A percentile compares a stretch with the other conserved stretches of the same genome.
Evolutionary conservation across 2,329 filamentous ascomycete species (phyloP).

Genomic region (Cadophora sp.): DNA sequence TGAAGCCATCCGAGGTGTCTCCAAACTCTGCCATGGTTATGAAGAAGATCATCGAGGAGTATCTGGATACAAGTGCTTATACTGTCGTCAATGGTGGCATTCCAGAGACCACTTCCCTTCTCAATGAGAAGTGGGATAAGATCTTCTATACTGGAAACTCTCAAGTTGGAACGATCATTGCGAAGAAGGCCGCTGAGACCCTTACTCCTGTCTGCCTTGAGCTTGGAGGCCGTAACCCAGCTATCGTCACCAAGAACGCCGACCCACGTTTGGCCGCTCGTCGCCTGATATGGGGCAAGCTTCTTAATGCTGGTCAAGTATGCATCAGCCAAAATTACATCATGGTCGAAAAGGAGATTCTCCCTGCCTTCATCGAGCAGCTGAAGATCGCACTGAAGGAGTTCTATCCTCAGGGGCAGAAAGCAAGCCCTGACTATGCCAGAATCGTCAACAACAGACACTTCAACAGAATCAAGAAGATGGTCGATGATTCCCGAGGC

Average conservation of each 20-base stretch:
- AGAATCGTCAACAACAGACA: conserved; percentile 82
- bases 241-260: conserved; percentile 85
- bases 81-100: conserved; percentile 80
- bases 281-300: conserved; percentile 88
- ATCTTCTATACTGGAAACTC: conserved; percentile 93
- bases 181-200: conserved; percentile 86
- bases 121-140: conserved; percentile 95
- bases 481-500: conserved; percentile 85
- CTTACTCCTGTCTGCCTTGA: conserved; percentile 90
- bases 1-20: conserved; percentile 90
- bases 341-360: conserved; percentile 77
- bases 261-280: conserved; percentile 82
- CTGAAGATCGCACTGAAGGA: conserved; percentile 74
- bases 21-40: conserved; percentile 79
- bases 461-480: conserved; percentile 84
- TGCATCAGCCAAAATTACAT: conserved; percentile 95
- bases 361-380: conserved; percentile 75
- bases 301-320: conserved; percentile 85
- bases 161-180: conserved; percentile 82
- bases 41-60: conserved; percentile 76
- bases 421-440: conserved; percentile 77
- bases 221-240: conserved; percentile 90
- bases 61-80: conserved; percentile 80
- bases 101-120: conserved; percentile 78
- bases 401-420: conserved; percentile 85